Base-by-base conservation (phyloP, 345 rosid species). In the Salix udensis region DNA sequence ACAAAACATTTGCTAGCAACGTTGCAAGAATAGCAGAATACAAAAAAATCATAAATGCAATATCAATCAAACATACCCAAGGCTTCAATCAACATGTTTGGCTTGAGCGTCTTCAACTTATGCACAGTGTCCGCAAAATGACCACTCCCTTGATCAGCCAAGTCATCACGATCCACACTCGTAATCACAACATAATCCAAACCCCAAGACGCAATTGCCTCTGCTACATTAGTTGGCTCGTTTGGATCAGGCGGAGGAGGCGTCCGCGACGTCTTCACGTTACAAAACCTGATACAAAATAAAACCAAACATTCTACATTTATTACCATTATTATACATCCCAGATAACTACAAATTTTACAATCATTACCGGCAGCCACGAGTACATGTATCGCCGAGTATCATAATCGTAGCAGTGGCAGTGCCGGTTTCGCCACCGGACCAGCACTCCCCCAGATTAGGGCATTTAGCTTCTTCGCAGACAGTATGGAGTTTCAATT, bases 391-490 rank as follows among this genome's bases (percentile, higher is more conserved):
- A 72, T 96, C 99, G 24, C 99, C 99, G 13, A 93, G 84, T 66
- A 96, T 96, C 98, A 96, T 94, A 52, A 96, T 94, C 3, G 98
- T 94, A 53, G 98, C 97, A 24, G 99, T 96, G 78, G 99, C 97
- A 42, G 98, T 96, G 40, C 97, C 97, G 11, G 97, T 96, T 77
- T 96, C 97, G 36, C 99, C 99, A 6, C 98, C 99, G 42, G 99
- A 94, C 98, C 98, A 96, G 77, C 98, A 96, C 84, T 96, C 97
- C 4, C 98, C 97, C 77, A 96, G 78, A 81, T 96, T 94, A 44
- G 99, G 98, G 81, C 98, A 92, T 79, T 83, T 89, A 13, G 98
- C 99, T 85, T 96, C 99, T 83, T 94, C 99, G 77, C 99, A 96
- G 74, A 96, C 98, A 61, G 98, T 93, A 74, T 96, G 99, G 55